phyloP scores from a whole-genome alignment of 192 early-diverging fungal species.

The Linnemannia exigua region DNA sequence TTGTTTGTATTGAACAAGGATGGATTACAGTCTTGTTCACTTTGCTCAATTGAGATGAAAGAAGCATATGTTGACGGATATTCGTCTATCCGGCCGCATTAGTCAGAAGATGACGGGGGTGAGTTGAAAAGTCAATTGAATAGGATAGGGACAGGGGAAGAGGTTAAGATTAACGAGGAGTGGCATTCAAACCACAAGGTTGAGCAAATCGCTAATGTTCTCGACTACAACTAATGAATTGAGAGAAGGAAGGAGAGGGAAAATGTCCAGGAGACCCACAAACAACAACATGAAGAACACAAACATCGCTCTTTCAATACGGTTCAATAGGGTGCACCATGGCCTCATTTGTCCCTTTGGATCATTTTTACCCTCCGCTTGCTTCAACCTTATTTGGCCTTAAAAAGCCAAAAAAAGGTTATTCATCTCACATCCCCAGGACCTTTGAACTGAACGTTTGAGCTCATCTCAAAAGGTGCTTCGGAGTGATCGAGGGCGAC shows the following conservation, averaged over 20 bases:
- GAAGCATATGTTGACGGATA: constrained; percentile 6
- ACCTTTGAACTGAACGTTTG: neutral
- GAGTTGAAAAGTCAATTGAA: constrained; percentile 4
- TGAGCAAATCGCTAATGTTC: neutral
- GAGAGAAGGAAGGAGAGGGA: neutral
- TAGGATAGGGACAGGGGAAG: neutral
- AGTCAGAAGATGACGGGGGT: neutral
- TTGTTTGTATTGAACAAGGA: neutral
- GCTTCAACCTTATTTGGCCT: constrained; percentile 1
- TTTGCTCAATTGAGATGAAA: neutral
- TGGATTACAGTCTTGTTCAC: neutral
- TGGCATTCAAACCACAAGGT: neutral
- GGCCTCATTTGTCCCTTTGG: neutral
- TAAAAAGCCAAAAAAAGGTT: constrained; percentile 8
- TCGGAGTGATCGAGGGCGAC: neutral
- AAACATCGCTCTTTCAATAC: neutral
- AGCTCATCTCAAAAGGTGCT: neutral
- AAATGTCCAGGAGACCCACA: constrained; percentile 32
- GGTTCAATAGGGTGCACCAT: neutral
- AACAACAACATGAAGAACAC: neutral
- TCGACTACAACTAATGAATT: neutral
- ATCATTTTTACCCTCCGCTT: neutral
- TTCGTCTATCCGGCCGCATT: constrained; percentile 18
- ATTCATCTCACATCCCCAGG: neutral
- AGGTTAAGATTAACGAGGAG: neutral